A percentile compares a stretch with the other conserved stretches of the same genome.
These are phyloP conservation scores for Parascedosporium putredinis DNA, from an alignment of 2,329 filamentous ascomycete genomes.

Conservation along the genomic window DNA sequence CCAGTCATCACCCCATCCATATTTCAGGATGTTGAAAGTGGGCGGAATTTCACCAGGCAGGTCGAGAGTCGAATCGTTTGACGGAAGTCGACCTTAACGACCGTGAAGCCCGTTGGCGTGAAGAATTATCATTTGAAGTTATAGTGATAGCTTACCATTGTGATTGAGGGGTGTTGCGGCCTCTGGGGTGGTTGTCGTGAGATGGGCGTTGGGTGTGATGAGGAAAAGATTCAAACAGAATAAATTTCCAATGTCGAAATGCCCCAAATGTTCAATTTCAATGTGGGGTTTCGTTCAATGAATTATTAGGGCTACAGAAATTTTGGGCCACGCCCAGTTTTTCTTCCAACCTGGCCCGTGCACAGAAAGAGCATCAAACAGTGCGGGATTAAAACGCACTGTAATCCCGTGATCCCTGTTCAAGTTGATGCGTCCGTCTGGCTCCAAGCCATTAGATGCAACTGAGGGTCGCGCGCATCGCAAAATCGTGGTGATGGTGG, in stretches of 20 bases:
- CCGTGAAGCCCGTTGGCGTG: not conserved
- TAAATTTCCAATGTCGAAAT: constrained; percentile 17
- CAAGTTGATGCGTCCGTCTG: too few relatives aligned
- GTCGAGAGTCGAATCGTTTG: not conserved
- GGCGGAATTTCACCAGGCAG: constrained; percentile 20
- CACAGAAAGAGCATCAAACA: not conserved
- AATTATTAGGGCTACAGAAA: constrained; percentile 27
- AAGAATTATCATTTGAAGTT: not conserved
- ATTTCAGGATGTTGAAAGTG: constrained; percentile 13
- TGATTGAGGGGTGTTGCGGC: constrained; percentile 2
- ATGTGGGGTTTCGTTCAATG: constrained; percentile 22
- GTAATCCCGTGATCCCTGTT: too few relatives aligned
- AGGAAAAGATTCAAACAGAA: constrained; percentile 23
- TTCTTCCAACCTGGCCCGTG: constrained; percentile 1
- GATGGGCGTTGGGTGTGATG: constrained; percentile 18
- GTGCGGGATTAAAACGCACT: too few relatives aligned
- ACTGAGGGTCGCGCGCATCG: too few relatives aligned
- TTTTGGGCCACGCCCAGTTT: not conserved
- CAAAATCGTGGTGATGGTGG: too few relatives aligned
- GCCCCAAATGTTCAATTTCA: constrained; percentile 15
- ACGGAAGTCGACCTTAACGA: not conserved
- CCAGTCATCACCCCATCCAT: constrained; percentile 45
- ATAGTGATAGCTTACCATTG: constrained; percentile 7
- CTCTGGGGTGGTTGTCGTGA: constrained; percentile 18
- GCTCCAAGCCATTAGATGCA: too few relatives aligned